Evolutionary conservation across 306 rosid species (phyloP).

Genomic region (Quillaja saponaria): DNA sequence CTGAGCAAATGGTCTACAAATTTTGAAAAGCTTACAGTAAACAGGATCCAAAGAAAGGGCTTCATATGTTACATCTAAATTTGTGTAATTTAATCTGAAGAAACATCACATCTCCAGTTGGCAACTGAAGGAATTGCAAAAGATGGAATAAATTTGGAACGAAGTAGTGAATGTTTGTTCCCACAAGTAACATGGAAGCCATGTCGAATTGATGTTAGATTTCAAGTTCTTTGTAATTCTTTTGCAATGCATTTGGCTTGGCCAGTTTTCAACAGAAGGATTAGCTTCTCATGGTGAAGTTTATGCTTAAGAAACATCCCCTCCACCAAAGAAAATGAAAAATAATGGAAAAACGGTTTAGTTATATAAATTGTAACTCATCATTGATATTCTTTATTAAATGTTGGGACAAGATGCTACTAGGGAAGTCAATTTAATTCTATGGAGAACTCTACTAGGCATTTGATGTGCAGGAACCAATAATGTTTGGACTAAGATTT

Average conservation of each 20-base stretch:
- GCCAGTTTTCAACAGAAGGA: slow-evolving; percentile 30
- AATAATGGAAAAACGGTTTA: no score
- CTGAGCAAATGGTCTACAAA: slow-evolving; percentile 96
- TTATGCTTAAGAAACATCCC: no score
- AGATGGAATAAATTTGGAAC: slow-evolving; percentile 36
- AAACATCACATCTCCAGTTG: slow-evolving; percentile 17
- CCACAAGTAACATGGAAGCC: no score
- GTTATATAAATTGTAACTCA: no score
- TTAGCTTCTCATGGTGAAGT: no score
- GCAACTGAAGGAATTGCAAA: slow-evolving; percentile 23
- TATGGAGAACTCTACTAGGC: no score
- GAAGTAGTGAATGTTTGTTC: slow-evolving; percentile 13
- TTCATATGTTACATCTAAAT: slow-evolving; percentile 7
- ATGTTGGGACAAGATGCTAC: no score
- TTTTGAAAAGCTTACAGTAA: slow-evolving; percentile 46
- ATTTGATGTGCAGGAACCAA: no score
- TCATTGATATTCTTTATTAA: no score
- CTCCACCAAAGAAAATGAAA: no score
- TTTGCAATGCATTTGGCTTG: slow-evolving; percentile 18
- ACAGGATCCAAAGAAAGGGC: slow-evolving; percentile 27
- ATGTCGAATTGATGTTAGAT: slow-evolving; percentile 1
- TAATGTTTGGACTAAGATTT: no score
- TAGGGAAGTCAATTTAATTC: no score
- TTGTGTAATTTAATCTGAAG: slow-evolving; percentile 30
- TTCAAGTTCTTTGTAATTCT: slow-evolving; percentile 27